Percentiles rank a stretch among this genome's conserved stretches.
phyloP scores from a whole-genome alignment of 1,284 basidiomycete genomes.

The Schizophyllum commune region DNA sequence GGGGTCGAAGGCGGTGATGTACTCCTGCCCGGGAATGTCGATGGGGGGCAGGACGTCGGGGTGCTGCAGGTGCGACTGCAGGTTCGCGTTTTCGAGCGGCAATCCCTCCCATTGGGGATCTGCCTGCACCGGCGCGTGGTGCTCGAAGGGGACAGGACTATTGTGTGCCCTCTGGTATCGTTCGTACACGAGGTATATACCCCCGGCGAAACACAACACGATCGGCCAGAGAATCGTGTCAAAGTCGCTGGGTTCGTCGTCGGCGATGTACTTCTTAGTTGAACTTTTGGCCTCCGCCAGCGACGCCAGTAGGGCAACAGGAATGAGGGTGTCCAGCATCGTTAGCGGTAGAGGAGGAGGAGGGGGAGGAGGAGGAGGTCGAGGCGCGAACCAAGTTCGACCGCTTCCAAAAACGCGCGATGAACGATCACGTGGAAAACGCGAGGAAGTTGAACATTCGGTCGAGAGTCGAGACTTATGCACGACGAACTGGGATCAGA shows the following conservation, averaged over 20 bases:
- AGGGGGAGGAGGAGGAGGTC: not conserved
- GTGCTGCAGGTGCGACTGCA: conserved; percentile 56
- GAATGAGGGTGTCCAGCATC: not conserved
- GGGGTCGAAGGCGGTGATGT: conserved; percentile 89
- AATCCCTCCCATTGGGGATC: conserved; percentile 52
- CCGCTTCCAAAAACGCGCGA: not conserved
- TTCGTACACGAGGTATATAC: conserved; percentile 68
- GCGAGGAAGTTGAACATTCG: too few relatives aligned
- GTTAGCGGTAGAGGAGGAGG: not conserved
- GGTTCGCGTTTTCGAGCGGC: conserved; percentile 46
- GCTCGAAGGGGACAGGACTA: conserved; percentile 56
- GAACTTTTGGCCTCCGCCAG: not conserved
- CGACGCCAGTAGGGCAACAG: not conserved
- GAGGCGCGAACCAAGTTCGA: not conserved
- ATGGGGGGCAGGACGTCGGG: conserved; percentile 45
- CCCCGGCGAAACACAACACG: conserved; percentile 59
- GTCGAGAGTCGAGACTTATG: too few relatives aligned
- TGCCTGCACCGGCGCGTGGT: conserved; percentile 49
- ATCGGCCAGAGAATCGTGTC: conserved; percentile 47
- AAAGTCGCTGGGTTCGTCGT: conserved; percentile 37
- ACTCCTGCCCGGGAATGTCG: conserved; percentile 45
- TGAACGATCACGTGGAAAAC: not conserved
- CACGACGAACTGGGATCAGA: too few relatives aligned
- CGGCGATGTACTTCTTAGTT: conserved; percentile 23
- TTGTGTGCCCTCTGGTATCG: conserved; percentile 68